Percentiles rank a stretch among this genome's conserved stretches.
Evolutionary conservation across 352 stramenopile genomes (phyloP).

Genomic region (Globisporangium orthogonon): DNA sequence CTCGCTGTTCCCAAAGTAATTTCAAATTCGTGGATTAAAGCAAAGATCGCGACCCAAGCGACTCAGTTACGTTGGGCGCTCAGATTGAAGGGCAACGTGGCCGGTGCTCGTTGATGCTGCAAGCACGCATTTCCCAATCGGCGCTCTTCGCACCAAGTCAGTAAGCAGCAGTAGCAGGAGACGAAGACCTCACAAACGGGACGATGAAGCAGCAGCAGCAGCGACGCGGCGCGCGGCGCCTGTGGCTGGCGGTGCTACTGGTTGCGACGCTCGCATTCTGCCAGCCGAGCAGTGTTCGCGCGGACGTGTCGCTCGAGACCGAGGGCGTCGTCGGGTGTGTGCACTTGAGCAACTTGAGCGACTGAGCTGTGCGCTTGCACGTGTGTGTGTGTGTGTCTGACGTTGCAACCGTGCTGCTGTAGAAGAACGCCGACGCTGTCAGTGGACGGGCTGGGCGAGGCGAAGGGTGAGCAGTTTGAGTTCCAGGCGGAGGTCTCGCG

Average conservation of each 20-base stretch:
- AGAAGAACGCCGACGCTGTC: conserved; percentile 29
- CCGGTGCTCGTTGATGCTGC: background rate
- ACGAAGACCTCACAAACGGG: background rate
- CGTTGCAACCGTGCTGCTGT: conserved; percentile 11
- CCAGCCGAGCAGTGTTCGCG: conserved; percentile 17
- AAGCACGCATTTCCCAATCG: conserved; percentile 2
- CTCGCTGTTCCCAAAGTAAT: background rate
- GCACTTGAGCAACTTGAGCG: background rate
- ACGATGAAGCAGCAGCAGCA: conserved; percentile 6
- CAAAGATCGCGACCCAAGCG: background rate
- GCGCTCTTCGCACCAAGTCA: conserved; percentile 1
- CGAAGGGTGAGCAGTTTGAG: conserved; percentile 77
- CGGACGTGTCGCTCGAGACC: conserved; percentile 30
- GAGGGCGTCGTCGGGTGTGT: conserved; percentile 37
- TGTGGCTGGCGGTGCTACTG: conserved; percentile 28
- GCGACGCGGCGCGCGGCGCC: conserved; percentile 7
- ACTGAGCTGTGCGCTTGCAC: background rate
- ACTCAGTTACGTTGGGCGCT: background rate
- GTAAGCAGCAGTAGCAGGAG: conserved; percentile 1
- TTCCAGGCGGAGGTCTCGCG: conserved; percentile 16
- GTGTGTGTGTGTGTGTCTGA: background rate
- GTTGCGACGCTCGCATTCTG: conserved; percentile 28
- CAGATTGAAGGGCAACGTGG: background rate
- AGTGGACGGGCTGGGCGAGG: conserved; percentile 39
- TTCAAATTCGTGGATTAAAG: background rate